Percentiles rank a stretch among this genome's conserved stretches.
phyloP scores from a whole-genome alignment of 2,329 filamentous ascomycete species.

The Fusarium pseudoanthophilum region DNA sequence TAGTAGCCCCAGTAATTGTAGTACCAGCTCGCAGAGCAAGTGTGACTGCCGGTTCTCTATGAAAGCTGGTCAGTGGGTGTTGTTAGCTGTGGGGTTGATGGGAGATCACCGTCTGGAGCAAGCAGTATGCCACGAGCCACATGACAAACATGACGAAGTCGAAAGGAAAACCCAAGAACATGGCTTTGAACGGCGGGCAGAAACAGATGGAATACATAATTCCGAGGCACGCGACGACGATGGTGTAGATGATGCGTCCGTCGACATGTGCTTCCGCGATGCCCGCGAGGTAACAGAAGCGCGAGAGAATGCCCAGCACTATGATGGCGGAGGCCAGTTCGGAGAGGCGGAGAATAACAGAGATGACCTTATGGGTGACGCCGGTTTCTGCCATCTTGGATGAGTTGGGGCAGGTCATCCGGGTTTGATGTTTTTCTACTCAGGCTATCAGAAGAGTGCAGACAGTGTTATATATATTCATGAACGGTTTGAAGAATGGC shows the following conservation, averaged over 20 bases:
- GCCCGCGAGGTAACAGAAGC: neutral
- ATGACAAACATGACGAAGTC: conserved; percentile 9
- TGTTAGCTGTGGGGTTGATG: fast-evolving
- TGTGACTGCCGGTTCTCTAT: neutral
- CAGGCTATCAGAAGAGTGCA: fast-evolving
- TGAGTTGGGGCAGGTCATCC: fast-evolving
- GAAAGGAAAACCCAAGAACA: conserved; percentile 1
- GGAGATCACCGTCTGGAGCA: neutral
- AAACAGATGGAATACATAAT: neutral
- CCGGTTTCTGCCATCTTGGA: neutral
- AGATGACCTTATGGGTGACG: neutral
- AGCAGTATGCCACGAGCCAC: conserved; percentile 12
- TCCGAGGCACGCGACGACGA: neutral
- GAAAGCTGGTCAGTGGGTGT: neutral
- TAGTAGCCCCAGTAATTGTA: conserved; percentile 6
- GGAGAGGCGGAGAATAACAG: neutral
- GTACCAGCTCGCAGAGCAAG: neutral
- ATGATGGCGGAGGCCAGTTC: neutral
- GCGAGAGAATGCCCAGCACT: neutral
- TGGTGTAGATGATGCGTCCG: conserved; percentile 2
- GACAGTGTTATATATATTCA: neutral
- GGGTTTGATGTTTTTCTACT: too few relatives aligned
- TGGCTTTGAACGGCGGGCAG: neutral
- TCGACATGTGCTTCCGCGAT: neutral
- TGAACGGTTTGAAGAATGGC: fast-evolving